These are phyloP conservation scores for Volvox reticuliferus DNA, from an alignment of 139 green algal genomes.

Conservation along the genomic window DNA sequence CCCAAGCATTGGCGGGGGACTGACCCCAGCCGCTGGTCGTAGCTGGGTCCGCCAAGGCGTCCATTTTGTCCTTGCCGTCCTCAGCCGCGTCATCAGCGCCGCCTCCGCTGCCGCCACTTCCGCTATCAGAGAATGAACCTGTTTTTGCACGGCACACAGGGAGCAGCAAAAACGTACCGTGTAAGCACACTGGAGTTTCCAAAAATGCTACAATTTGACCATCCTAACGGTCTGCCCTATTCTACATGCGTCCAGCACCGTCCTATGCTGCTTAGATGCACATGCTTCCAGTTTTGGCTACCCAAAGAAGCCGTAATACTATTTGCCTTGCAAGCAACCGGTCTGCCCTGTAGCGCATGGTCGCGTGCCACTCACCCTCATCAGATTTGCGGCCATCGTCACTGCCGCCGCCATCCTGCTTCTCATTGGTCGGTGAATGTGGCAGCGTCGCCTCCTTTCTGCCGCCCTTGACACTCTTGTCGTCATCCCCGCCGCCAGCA, in stretches of 20 bases:
- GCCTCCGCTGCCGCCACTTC: conserved; percentile 5
- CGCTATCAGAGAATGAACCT: conserved; percentile 17
- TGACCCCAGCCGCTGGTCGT: background rate
- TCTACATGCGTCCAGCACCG: no score
- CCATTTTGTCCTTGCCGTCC: background rate
- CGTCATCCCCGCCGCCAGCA: background rate
- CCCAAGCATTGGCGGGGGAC: background rate
- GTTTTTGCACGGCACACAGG: background rate
- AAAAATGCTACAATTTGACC: no score
- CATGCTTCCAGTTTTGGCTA: no score
- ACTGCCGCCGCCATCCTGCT: conserved; percentile 15
- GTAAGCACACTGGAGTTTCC: no score
- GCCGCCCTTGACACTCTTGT: conserved; percentile 29
- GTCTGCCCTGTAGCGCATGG: no score
- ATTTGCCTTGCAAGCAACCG: no score
- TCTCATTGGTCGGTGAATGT: conserved; percentile 28
- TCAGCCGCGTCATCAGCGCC: background rate
- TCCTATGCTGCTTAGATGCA: no score
- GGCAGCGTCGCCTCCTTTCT: conserved; percentile 38
- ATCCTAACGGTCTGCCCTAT: no score
- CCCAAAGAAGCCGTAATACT: no score
- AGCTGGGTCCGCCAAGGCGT: background rate
- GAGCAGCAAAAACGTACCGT: no score
- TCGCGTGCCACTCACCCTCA: background rate
- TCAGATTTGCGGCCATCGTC: conserved; percentile 23